Evolutionary conservation across 768 basidiomycete species (phyloP), one percentile per base, ranked within the genome.

Genomic region (Rickenella mellea): DNA sequence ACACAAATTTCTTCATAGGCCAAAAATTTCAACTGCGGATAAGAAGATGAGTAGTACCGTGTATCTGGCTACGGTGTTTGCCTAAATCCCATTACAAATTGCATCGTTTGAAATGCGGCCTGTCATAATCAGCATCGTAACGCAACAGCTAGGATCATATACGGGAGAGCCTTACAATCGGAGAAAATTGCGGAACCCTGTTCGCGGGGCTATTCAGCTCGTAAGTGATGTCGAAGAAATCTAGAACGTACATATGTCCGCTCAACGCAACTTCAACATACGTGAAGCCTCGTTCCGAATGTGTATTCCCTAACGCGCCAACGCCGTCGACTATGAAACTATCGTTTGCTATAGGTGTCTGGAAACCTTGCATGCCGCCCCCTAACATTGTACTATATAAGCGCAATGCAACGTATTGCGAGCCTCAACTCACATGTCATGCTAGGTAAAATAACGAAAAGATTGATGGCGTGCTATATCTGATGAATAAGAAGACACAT

Each of bases 281-380:
- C 0, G 82, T 77, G 49, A 86, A 55, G 10, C 76, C 74, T 28
- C 83, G 74, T 52, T 87, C 85, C 12, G 67, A 62, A 45, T 85
- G 83, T 44, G 71, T 62, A 2, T 62, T 80, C 0, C 83, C 84
- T 21, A 77, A 64, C 3, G 83, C 69, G 21, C 83, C 83, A 32
- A 84, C 67, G 14, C 76, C 80, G 42, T 83, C 80, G 40, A 86
- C 73, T 42, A 83, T 56, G 63, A 86, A 80, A 46, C 73, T 79
- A 48, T 85, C 82, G 24, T 71, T 61, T 10, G 58, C 53, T 35
- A 83, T 81, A 5, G 80, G 80, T 0, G 69, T 76, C 47, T 79
- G 82, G 73, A 86, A 86, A 0, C 83, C 83, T 62, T 86, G 83
- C 43, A 63, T 26, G 1, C 80, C 79, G 45, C 64, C 65, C 83